A percentile compares a stretch with the other conserved stretches of the same genome.
Evolutionary conservation across 2,329 filamentous ascomycete genomes (phyloP).

Genomic region (Stagonosporopsis tanaceti): DNA sequence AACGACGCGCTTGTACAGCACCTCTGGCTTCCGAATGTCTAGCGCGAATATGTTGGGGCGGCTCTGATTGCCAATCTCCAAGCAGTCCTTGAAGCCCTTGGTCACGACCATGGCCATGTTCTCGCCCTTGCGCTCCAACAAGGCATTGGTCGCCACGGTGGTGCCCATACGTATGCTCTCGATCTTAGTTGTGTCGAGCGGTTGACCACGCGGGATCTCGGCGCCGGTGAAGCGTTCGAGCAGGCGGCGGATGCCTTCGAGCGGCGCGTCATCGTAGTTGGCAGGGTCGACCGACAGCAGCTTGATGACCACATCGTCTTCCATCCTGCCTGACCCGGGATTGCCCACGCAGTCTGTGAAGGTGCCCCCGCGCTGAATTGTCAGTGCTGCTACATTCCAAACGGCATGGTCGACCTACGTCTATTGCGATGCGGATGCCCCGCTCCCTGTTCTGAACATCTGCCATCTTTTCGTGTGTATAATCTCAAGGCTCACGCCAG

Average conservation of each 20-base stretch:
- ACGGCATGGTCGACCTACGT: slow-evolving; percentile 39
- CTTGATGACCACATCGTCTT: slow-evolving; percentile 83
- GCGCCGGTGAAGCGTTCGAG: slow-evolving; percentile 77
- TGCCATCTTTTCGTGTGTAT: slow-evolving; percentile 29
- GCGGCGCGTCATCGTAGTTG: slow-evolving; percentile 89
- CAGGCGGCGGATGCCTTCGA: slow-evolving; percentile 88
- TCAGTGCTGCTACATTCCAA: slow-evolving; percentile 20
- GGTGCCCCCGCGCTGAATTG: slow-evolving; percentile 75
- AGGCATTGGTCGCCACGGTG: slow-evolving; percentile 90
- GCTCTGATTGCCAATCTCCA: slow-evolving; percentile 90
- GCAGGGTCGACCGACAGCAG: slow-evolving; percentile 87
- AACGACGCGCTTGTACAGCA: slow-evolving; percentile 84
- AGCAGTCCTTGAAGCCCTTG: slow-evolving; percentile 84
- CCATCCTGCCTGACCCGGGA: slow-evolving; percentile 70
- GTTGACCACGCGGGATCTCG: slow-evolving; percentile 80
- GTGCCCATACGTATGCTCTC: slow-evolving; percentile 96
- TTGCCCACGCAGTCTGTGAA: slow-evolving; percentile 94
- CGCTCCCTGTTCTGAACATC: slow-evolving; percentile 48
- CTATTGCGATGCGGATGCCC: slow-evolving; percentile 78
- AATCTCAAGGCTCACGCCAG: not conserved
- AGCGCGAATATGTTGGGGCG: slow-evolving; percentile 91
- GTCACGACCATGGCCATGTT: slow-evolving; percentile 87
- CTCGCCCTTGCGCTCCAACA: slow-evolving; percentile 90
- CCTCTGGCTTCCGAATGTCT: slow-evolving; percentile 84
- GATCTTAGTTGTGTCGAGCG: slow-evolving; percentile 82